These are phyloP conservation scores for Leishmania aethiopica DNA, from an alignment of 208 protist species.

Conservation along the genomic window DNA sequence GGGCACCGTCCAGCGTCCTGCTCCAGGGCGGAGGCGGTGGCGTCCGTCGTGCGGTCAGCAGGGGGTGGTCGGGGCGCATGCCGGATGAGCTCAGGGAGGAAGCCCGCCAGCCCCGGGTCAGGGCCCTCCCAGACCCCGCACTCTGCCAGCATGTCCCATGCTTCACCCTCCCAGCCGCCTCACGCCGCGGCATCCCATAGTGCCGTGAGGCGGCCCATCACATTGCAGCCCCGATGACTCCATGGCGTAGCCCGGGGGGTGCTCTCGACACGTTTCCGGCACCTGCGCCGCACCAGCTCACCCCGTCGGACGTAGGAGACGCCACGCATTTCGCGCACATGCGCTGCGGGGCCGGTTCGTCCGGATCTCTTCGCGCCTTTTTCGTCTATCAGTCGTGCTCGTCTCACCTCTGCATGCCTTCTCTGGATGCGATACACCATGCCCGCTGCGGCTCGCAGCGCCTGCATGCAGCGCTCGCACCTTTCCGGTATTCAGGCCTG, in stretches of 20 bases:
- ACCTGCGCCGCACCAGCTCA: too few relatives aligned
- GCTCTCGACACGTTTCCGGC: too few relatives aligned
- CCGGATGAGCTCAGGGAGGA: not conserved
- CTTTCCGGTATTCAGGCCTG: not conserved
- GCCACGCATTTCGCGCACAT: not conserved
- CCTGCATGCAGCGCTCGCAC: not conserved
- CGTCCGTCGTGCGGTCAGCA: not conserved
- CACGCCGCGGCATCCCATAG: too few relatives aligned
- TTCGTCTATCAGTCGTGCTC: not conserved
- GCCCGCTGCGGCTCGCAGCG: not conserved
- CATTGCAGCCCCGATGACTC: too few relatives aligned
- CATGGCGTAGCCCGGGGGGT: too few relatives aligned
- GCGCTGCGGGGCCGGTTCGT: too few relatives aligned
- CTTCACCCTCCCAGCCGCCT: too few relatives aligned
- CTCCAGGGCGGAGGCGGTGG: not conserved
- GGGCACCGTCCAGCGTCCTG: not conserved
- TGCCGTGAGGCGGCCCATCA: too few relatives aligned
- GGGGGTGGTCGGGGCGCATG: too few relatives aligned
- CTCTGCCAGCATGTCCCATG: not conserved
- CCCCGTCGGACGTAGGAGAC: too few relatives aligned
- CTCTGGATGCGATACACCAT: not conserved
- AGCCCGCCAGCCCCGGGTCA: not conserved
- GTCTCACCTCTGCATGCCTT: not conserved
- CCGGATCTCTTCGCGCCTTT: not conserved
- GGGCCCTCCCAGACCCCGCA: too few relatives aligned